Base-by-base conservation (phyloP, 2,329 filamentous ascomycete genomes). In the Epichloe coenophiala region DNA sequence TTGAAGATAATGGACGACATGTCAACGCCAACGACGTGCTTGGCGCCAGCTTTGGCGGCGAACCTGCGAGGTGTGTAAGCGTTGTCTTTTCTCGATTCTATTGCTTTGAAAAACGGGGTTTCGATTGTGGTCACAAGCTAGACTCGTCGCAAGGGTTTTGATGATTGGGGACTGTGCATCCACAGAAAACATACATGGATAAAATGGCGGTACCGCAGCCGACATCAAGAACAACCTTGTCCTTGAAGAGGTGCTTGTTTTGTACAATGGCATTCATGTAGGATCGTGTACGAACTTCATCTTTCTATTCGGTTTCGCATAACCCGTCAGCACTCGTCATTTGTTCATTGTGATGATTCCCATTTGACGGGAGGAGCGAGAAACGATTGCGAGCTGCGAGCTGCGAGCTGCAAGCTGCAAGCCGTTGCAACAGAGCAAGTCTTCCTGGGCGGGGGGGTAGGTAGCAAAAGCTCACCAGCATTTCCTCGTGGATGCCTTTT, bases 1-100 rank as follows among this genome's bases (percentile, higher is more conserved):
- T 98, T 98, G 73, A 95, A 88, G 72, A 98, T 96, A 70, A 98
- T 98, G 60, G 91, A 96, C 36, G 93, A 98, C 91, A 97, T 98
- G 71, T 98, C 93, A 51, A 98, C 93, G 61, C 93, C 93, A 59
- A 97, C 95, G 59, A 98, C 93, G 70, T 98, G 93, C 74, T 95
- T 97, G 53, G 93, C 93, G 65, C 93, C 93, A 54, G 93, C 90
- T 72, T 86, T 90, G 54, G 88, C 90, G 51, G 93, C 93, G 68
- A 98, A 98, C 91, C 91, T 97, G 61, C 37, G 46, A 33, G 23
- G 17, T n/a, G 27, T 19, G 45, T 52, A n/a, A 52, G 53, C 35
- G 33, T 11, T 40, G 5, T 41, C 46, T 13, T 40, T 47, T 35
- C 40, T 19, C 47, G 47, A 50, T 19, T 23, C 6, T 38, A n/a